Evolutionary conservation across 345 rosid species (phyloP), one percentile per base, ranked within the genome.

Genomic region (Eucalyptus camaldulensis): DNA sequence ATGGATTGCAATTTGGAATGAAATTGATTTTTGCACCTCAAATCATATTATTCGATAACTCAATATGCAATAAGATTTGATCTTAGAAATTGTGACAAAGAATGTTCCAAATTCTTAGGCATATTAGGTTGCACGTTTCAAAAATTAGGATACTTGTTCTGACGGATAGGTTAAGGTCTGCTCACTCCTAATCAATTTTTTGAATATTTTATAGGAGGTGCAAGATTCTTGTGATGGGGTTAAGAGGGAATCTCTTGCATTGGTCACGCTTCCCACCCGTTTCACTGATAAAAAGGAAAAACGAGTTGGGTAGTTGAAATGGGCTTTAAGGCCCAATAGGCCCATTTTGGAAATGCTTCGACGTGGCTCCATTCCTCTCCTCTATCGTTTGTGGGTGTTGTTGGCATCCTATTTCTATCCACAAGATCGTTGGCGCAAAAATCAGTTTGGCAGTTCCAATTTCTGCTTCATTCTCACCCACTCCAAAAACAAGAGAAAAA

Each of bases 131-230:
- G 1, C 29, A 22, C 1, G 12, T 56, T 56, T 56, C 62, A 56
- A 56, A 56, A 56, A 56, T 22, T 56, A 22, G 12, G 3, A 10
- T 22, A 24, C 27, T 7, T 56, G 12, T 56, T 24, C 27, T 0
- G 1, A 56, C 2, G 0, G 3, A 56, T 56, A 56, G 27, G 12
- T 56, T 56, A 22, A 56, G 27, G 3, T 56, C 27, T 0, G 1
- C 27, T 56, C 62, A 8, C 62, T 0, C 62, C 6, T 27, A 12
- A 12, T 60, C 29, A 60, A 40, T 19, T 72, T 5, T 72, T 72
- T 31, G 4, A 67, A 8, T 67, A 15, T 31, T 67, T 8, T 8
- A 21, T 6, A 31, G 80, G 22, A 15, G 43, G 24, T 67, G 43
- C 40, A 17, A 37, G 43, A 31, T 67, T 31, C 40, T 67, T 31